These are phyloP conservation scores for Monosporascus ibericus DNA, from an alignment of 2,329 filamentous ascomycete genomes.

Conservation along the genomic window DNA sequence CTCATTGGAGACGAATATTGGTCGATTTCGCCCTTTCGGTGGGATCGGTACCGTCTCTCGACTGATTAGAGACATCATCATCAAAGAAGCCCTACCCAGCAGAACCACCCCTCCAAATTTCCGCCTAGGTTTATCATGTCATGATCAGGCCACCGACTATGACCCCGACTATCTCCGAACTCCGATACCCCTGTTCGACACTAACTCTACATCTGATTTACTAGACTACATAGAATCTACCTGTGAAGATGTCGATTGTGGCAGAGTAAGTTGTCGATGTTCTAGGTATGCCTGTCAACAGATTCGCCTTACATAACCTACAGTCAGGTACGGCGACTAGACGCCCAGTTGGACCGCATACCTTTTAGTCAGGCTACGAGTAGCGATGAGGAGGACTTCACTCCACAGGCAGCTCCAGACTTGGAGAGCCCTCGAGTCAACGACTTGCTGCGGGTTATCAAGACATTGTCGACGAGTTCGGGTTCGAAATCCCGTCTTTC, in stretches of 20 bases:
- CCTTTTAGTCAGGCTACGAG: slow-evolving; percentile 40
- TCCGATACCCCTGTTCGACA: not conserved
- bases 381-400: slow-evolving; percentile 28
- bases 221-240: not conserved
- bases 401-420: slow-evolving; percentile 30
- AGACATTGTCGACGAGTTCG: slow-evolving; percentile 63
- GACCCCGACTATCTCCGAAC: not conserved
- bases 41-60: not conserved
- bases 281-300: not conserved
- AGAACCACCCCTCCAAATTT: not conserved
- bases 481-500: slow-evolving; percentile 58
- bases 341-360: slow-evolving; percentile 60
- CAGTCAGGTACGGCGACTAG: slow-evolving; percentile 57
- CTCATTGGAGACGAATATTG: not conserved
- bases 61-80: not conserved
- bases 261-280: slow-evolving; percentile 35
- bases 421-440: slow-evolving; percentile 49
- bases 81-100: not conserved
- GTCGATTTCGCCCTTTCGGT: not conserved
- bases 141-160: not conserved
- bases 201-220: not conserved
- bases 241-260: slow-evolving; percentile 37
- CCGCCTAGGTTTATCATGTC: not conserved
- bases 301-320: slow-evolving; percentile 8
- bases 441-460: slow-evolving; percentile 62